phyloP scores from a whole-genome alignment of 202 grass and related monocot genomes.

The Saccharum hybrid region DNA sequence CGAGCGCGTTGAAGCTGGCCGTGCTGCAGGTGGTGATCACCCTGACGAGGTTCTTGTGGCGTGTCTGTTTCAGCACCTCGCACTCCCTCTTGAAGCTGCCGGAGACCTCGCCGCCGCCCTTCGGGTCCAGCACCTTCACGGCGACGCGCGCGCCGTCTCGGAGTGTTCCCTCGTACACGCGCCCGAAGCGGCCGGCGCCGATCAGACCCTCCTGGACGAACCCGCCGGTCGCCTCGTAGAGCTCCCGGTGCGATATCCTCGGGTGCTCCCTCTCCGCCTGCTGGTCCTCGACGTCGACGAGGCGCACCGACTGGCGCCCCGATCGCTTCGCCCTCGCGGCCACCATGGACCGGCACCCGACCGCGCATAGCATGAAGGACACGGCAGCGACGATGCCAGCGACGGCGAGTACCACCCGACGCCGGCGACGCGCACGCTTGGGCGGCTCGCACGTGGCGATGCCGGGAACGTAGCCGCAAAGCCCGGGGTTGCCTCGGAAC shows the following conservation, averaged over 20 bases:
- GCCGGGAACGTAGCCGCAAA: conserved; percentile 44
- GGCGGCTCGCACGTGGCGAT: conserved; percentile 26
- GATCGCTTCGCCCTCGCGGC: conserved; percentile 1
- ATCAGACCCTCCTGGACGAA: conserved; percentile 56
- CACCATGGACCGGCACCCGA: conserved; percentile 36
- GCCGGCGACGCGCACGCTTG: neutral
- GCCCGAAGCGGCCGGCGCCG: conserved; percentile 60
- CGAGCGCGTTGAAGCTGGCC: conserved; percentile 58
- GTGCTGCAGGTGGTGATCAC: conserved; percentile 74
- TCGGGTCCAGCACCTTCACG: conserved; percentile 70
- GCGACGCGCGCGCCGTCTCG: conserved; percentile 52
- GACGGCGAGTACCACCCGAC: neutral
- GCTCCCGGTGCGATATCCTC: conserved; percentile 70
- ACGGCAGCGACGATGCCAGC: conserved; percentile 24
- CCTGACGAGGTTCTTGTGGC: conserved; percentile 73
- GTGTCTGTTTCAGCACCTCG: conserved; percentile 63
- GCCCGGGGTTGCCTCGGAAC: conserved; percentile 52
- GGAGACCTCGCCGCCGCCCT: conserved; percentile 60
- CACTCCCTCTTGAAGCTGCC: conserved; percentile 67
- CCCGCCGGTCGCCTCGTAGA: conserved; percentile 58
- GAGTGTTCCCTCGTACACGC: conserved; percentile 60
- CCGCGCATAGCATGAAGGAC: conserved; percentile 40
- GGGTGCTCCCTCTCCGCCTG: conserved; percentile 49
- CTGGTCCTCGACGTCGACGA: conserved; percentile 30
- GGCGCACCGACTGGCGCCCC: neutral